Percentiles rank a stretch among this genome's conserved stretches.
These are phyloP conservation scores for Kuraishia floccosa DNA, from an alignment of 805 yeast genomes.

Conservation along the genomic window DNA sequence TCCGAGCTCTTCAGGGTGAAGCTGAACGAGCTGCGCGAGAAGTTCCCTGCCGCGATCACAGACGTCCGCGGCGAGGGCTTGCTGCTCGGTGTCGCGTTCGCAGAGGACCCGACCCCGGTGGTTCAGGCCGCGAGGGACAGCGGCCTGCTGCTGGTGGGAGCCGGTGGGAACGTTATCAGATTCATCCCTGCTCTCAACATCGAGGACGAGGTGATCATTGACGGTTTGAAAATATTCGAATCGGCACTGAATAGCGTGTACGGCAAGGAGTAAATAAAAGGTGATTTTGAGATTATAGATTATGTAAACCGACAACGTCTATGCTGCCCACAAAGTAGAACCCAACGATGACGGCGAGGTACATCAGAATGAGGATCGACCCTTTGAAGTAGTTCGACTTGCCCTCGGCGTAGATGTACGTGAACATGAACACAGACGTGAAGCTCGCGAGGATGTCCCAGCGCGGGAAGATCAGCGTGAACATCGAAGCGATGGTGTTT, in stretches of 20 bases:
- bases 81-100: constrained; percentile 73
- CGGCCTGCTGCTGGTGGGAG: constrained; percentile 80
- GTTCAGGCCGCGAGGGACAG: constrained; percentile 61
- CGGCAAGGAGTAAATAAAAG: too few species aligned
- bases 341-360: constrained; percentile 66
- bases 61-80: constrained; percentile 86
- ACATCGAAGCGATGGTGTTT: constrained; percentile 34
- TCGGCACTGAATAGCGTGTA: too few species aligned
- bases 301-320: too few species aligned
- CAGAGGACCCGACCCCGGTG: constrained; percentile 49
- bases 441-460: constrained; percentile 90
- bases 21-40: constrained; percentile 35
- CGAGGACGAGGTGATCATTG: constrained; percentile 50
- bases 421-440: constrained; percentile 78
- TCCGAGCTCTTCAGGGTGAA: constrained; percentile 44
- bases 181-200: constrained; percentile 89
- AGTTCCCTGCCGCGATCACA: constrained; percentile 48
- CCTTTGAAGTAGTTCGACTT: constrained; percentile 96
- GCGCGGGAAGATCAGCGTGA: constrained; percentile 81
- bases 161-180: constrained; percentile 86
- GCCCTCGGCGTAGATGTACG: constrained; percentile 94
- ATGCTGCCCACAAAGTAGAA: constrained; percentile 54
- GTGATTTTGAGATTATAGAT: too few species aligned
- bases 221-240: constrained; percentile 67
- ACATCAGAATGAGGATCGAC: constrained; percentile 70